These are phyloP conservation scores for Trichophyton schoenleinii DNA, from an alignment of 2,329 filamentous ascomycete species.

Conservation along the genomic window DNA sequence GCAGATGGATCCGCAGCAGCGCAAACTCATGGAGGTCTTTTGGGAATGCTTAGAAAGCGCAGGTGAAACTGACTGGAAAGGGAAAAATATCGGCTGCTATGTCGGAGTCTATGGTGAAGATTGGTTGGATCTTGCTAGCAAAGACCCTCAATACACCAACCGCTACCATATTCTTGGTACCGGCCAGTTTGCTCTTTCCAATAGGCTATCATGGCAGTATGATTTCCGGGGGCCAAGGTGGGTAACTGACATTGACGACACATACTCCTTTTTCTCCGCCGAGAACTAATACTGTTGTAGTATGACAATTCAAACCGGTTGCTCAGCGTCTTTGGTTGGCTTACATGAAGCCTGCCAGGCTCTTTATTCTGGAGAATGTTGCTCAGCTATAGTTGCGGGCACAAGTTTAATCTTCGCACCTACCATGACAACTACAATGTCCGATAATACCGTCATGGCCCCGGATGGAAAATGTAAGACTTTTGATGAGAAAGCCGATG, in stretches of 20 bases:
- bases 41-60: conserved; percentile 19
- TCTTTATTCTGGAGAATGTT: conserved; percentile 13
- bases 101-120: conserved; percentile 21
- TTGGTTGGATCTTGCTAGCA: conserved; percentile 11
- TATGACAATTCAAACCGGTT: conserved; percentile 10
- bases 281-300: not conserved
- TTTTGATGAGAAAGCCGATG: conserved; percentile 23
- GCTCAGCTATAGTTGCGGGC: not conserved
- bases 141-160: conserved; percentile 10
- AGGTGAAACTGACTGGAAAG: conserved; percentile 14
- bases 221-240: conserved; percentile 18
- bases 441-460: conserved; percentile 28
- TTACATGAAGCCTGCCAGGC: conserved; percentile 6
- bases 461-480: conserved; percentile 22
- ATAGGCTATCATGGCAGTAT: conserved; percentile 17
- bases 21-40: conserved; percentile 23
- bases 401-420: not conserved
- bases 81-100: conserved; percentile 23
- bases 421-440: conserved; percentile 14
- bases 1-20: conserved; percentile 24
- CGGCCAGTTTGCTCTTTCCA: conserved; percentile 11
- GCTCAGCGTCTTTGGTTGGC: conserved; percentile 6
- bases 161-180: conserved; percentile 6
- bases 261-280: not conserved
- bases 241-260: not conserved